These are phyloP conservation scores for Fusarium abutilonis DNA, from an alignment of 2,329 filamentous ascomycete species.

Conservation along the genomic window DNA sequence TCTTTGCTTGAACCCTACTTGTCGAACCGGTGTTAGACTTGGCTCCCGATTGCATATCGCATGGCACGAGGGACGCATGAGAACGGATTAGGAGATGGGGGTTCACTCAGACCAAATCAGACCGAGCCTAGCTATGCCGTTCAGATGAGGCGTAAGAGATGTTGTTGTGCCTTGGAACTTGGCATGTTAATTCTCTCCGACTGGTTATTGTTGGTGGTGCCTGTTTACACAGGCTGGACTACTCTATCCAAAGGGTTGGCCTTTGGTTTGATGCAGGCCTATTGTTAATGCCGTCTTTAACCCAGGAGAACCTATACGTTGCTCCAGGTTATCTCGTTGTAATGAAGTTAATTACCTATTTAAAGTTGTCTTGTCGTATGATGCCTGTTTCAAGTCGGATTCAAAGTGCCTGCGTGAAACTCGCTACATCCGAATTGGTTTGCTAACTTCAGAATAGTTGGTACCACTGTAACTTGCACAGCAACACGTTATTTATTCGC, in stretches of 20 bases:
- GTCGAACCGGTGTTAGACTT: conserved; percentile 6
- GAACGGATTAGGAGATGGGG: conserved; percentile 26
- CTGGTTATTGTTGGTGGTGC: neutral
- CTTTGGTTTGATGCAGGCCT: neutral
- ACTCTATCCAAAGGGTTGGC: too few relatives aligned
- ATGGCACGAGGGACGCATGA: conserved; percentile 21
- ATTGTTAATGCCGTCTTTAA: neutral
- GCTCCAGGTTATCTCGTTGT: neutral
- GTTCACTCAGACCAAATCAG: conserved; percentile 10
- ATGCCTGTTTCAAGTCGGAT: neutral
- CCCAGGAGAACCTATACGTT: too few relatives aligned
- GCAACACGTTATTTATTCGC: too few relatives aligned
- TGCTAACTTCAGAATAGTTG: neutral
- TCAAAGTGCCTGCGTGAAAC: neutral
- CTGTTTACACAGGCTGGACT: neutral
- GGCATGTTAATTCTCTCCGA: neutral
- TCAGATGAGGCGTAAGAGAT: neutral
- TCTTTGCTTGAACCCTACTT: neutral
- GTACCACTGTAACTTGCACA: neutral
- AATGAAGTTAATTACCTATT: neutral
- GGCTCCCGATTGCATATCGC: conserved; percentile 15
- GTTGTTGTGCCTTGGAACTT: conserved; percentile 7
- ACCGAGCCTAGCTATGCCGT: conserved; percentile 24
- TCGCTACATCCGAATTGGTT: conserved; percentile 1
- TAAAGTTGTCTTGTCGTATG: neutral